These are phyloP conservation scores for Yarrowia sp. DNA, from an alignment of 805 yeast species.

Conservation along the genomic window DNA sequence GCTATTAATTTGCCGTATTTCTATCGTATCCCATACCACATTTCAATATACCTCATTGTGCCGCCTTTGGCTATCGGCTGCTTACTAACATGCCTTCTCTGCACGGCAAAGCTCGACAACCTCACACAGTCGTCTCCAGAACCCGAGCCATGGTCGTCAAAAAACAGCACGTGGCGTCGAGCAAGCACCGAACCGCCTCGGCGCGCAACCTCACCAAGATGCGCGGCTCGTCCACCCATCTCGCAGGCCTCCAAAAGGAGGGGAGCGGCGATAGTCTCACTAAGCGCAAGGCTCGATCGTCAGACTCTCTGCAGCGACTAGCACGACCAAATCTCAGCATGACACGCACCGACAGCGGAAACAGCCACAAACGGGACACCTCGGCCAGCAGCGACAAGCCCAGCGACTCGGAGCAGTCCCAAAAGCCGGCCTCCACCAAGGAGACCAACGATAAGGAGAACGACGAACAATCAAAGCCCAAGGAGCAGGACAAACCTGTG, in stretches of 20 bases:
- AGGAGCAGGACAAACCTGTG: conserved; percentile 17
- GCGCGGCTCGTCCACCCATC: conserved; percentile 36
- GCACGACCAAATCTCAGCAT: conserved; percentile 25
- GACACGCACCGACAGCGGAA: conserved; percentile 11
- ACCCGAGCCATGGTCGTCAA: conserved; percentile 34
- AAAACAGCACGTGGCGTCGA: conserved; percentile 33
- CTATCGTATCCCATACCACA: no score
- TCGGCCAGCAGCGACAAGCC: conserved; percentile 8
- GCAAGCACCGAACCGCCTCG: conserved; percentile 33
- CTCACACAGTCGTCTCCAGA: neutral
- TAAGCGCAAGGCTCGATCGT: conserved; percentile 33
- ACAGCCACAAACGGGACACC: conserved; percentile 16
- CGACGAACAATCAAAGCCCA: conserved; percentile 9
- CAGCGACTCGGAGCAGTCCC: neutral
- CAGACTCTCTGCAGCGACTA: conserved; percentile 31
- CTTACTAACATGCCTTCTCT: neutral
- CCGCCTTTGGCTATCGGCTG: neutral
- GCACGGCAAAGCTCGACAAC: conserved; percentile 7
- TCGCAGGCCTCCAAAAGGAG: conserved; percentile 10
- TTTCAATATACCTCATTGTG: no score
- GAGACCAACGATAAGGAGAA: conserved; percentile 15
- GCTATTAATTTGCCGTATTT: no score
- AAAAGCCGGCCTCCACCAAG: neutral
- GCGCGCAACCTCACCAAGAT: conserved; percentile 23
- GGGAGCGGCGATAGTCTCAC: conserved; percentile 31